Evolutionary conservation across 2,329 filamentous ascomycete genomes (phyloP), one percentile per base, ranked within the genome.

Genomic region (Sporothrix protearum): DNA sequence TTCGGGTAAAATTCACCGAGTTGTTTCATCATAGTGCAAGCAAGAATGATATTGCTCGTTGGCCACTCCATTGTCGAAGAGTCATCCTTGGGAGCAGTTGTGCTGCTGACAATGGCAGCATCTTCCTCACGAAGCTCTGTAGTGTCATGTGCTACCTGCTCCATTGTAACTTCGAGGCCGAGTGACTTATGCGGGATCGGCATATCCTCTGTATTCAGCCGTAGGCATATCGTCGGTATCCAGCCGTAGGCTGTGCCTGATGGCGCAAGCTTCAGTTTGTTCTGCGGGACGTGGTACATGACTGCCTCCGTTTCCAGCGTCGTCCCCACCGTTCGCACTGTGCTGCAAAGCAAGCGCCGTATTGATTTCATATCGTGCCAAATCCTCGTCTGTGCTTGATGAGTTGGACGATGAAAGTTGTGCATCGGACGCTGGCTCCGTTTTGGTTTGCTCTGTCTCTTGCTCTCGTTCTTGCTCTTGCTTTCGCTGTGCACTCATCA

Each of bases 361-460:
- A 14, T 36, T 67, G 45, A n/a, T 22, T 22, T 67, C 64, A 22
- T 67, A 67, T 47, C 36, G 51, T 22, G 45, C 64, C 45, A 67
- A 8, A 10, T 67, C 64, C 19, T 67, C 64, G 33, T 67, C 64
- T 14, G 45, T 14, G 64, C 64, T 67, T 39, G 64, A 67, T 39
- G 64, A 67, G 19, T 4, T 67, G 2, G 45, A 67, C 1, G 28
- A 49, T 6, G 45, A 36, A 10, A 33, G 16, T 16, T 28, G 59
- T 22, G 36, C 3, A 25, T 19, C 8, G n/a, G 36, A 28, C 2
- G 55, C 4, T 36, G 55, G 5, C 28, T 8, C 55, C 19, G 53
- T 10, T 6, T 59, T n/a, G 6, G 30, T 8, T 19, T n/a, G 7
- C 16, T 39, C 19, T 3, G 9, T 19, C 16, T 33, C 2, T n/a